A percentile compares a stretch with the other conserved stretches of the same genome.
Conservation (phyloP, 805 yeast species). For the Candida quercuum region DNA sequence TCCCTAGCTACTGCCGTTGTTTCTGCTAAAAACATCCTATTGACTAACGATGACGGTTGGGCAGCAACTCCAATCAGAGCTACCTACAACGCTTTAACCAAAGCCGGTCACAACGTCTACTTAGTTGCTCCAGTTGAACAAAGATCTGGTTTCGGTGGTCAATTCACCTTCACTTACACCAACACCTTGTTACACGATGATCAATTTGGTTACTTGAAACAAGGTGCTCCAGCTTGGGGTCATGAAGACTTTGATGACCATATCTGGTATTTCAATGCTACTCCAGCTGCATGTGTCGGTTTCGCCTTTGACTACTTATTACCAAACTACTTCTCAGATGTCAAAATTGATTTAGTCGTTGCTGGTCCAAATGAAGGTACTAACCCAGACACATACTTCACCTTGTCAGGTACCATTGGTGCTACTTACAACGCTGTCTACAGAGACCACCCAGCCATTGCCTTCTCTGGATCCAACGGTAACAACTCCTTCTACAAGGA, state of each 20-base stretch:
- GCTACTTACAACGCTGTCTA: conserved; percentile 42
- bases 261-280: conserved; percentile 52
- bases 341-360: conserved; percentile 42
- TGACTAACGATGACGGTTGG: conserved; percentile 56
- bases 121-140: conserved; percentile 48
- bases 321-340: conserved; percentile 39
- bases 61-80: conserved; percentile 53
- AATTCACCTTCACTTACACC: conserved; percentile 37
- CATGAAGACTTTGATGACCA: conserved; percentile 37
- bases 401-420: conserved; percentile 48
- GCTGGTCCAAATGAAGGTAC: conserved; percentile 51
- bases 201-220: conserved; percentile 40
- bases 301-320: conserved; percentile 42
- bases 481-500: conserved; percentile 42
- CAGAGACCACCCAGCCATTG: conserved; percentile 45
- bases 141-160: conserved; percentile 53
- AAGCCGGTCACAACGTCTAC: conserved; percentile 44
- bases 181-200: conserved; percentile 38
- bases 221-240: conserved; percentile 53
- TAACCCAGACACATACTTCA: conserved; percentile 37
- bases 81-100: conserved; percentile 39
- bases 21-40: conserved; percentile 36
- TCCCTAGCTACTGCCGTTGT: conserved; percentile 9
- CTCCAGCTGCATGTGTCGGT: conserved; percentile 48
- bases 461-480: conserved; percentile 44